Evolutionary conservation across 208 protist species (phyloP), one percentile per base, ranked within the genome.

Genomic region (Angomonas deanei): DNA sequence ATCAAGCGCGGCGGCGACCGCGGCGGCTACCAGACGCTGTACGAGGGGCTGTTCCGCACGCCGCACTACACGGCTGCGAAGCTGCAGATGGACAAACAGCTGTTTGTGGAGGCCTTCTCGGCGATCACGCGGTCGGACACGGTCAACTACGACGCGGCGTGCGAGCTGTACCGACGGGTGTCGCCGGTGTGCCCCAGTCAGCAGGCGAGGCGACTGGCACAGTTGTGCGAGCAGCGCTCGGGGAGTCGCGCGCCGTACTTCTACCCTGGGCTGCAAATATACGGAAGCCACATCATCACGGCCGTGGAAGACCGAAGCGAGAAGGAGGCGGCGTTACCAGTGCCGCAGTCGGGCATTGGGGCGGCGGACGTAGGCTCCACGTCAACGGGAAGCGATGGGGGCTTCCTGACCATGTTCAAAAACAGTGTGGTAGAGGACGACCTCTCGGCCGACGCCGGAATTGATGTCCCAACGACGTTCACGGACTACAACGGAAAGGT

Each of bases 61-160:
- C 52, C 58, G 30, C 6, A 26, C 31, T 66, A 64, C 52, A 72
- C 72, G 39, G 80, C 82, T 63, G 69, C 70, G 24, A 72, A 79
- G 49, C n/a, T 17, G n/a, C n/a, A 26, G n/a, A 21, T 11, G n/a
- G 47, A 17, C n/a, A 26, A 26, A 6, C 10, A 17, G 47, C 23
- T 15, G n/a, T 26, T 17, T 24, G 47, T 26, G 47, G n/a, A 28
- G 47, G 47, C 5, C 47, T 17, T 26, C n/a, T 5, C 23, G 47
- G 83, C 72, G 21, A 78, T 90, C 49, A 76, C 76, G 8, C 70
- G 70, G 17, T 86, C 84, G 79, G 73, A 80, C 65, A 70, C 71
- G 52, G 83, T 76, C 21, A 66, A 75, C 34, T 90, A 90, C 68
- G 62, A 65, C 34, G 32, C 58, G 28, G 72, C 76, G 13, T 63